Base-by-base conservation (phyloP, 176 grass and related monocot genomes). In the Secale cereale region DNA sequence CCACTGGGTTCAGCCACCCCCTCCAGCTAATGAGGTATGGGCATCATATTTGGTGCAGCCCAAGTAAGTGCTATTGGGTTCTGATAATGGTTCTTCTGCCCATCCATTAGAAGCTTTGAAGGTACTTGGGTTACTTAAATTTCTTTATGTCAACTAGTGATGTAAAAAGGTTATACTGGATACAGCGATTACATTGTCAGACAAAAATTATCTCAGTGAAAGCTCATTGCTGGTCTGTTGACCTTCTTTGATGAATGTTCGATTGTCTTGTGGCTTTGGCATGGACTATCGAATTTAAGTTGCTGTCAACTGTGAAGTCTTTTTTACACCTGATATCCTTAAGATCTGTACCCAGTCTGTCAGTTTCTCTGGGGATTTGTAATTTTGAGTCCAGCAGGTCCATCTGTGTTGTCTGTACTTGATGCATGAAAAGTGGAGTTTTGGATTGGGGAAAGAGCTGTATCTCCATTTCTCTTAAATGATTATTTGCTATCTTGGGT, bases 11-110 rank as follows among this genome's bases (percentile, higher is more conserved):
- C 93, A 92, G 67, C 93, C 93, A 83, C 88, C 93, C 66, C 82
- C 88, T 82, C 90, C 97, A 36, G 40, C 91, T 65, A 87, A 98
- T 91, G 93, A 91, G 27, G 84, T 98, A 22, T 98, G 97, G 97
- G 91, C 97, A 76, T 98, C 93, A 0, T 95, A 98, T 86, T 83
- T 98, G n/a, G 74, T 95, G 11, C 72, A 59, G 14, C 87, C 59
- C 3, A 95, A 93, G 82, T 90, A 87, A 95, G 70, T 65, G 16
- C 28, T 5, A 7, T 32, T 77, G 54, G 31, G 43, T 85, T 88
- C 23, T 29, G 33, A 25, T 59, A 81, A 72, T 39, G 65, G 43
- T 69, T 84, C 75, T 91, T 59, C 75, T 62, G 76, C 68, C 67
- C 50, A 75, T 35, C 79, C 79, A 50, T 22, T 7, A 60, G 59